phyloP scores from a whole-genome alignment of 1,284 basidiomycete genomes.

The Marasmius tenuissimus region DNA sequence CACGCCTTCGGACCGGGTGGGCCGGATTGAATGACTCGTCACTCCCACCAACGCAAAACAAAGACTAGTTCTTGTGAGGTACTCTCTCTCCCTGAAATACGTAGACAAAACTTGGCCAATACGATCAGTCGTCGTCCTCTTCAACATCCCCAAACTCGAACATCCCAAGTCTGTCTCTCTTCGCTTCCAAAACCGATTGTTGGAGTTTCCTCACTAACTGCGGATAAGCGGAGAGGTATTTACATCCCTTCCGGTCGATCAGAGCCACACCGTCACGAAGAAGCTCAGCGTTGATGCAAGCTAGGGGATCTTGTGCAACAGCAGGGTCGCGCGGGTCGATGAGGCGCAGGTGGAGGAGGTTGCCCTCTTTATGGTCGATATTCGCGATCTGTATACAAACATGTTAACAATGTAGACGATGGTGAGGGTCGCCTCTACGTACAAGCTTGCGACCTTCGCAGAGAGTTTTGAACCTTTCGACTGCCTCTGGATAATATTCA shows the following conservation, averaged over 20 bases:
- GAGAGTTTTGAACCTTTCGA: constrained; percentile 81
- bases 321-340: constrained; percentile 82
- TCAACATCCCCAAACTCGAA: constrained; percentile 88
- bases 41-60: neutral
- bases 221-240: constrained; percentile 73
- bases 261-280: constrained; percentile 78
- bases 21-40: neutral
- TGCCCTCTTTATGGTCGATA: constrained; percentile 81
- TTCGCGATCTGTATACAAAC: constrained; percentile 51
- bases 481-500: constrained; percentile 84
- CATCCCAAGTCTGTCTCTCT: constrained; percentile 78
- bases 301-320: constrained; percentile 64
- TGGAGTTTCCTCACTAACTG: constrained; percentile 68
- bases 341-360: constrained; percentile 79
- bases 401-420: neutral
- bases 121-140: constrained; percentile 55
- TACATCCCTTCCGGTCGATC: constrained; percentile 77
- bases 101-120: neutral
- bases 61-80: no score
- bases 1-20: no score
- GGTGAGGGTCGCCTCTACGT: neutral
- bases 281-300: constrained; percentile 83
- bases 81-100: no score
- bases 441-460: constrained; percentile 89
- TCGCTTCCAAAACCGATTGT: constrained; percentile 64